Evolutionary conservation across 805 yeast genomes (phyloP).

Genomic region (Starmerella stigmatis): DNA sequence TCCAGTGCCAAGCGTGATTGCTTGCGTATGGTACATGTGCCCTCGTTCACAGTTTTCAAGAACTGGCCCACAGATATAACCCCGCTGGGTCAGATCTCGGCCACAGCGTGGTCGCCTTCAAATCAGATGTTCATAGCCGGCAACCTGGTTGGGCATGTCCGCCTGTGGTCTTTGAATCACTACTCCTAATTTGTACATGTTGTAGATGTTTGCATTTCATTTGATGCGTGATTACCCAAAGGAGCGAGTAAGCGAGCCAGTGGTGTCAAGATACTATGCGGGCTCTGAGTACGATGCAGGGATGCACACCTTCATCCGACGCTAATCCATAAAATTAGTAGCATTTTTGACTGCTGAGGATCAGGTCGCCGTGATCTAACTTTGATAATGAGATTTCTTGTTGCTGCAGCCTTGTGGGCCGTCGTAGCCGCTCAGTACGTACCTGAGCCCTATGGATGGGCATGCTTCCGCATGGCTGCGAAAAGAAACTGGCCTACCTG

Average conservation of each 20-base stretch:
- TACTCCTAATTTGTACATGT: constrained; percentile 31
- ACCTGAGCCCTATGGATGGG: constrained; percentile 23
- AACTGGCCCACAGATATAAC: constrained; percentile 98
- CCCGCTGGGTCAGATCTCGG: constrained; percentile 88
- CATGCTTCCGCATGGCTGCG: constrained; percentile 16
- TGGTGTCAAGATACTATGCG: too few species aligned
- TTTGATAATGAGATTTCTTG: background rate
- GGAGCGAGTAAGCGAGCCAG: too few species aligned
- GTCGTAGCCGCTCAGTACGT: constrained; percentile 11
- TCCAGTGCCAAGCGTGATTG: constrained; percentile 81
- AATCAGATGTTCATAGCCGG: constrained; percentile 81
- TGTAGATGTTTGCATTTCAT: background rate
- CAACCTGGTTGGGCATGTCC: constrained; percentile 79
- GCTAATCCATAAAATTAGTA: too few species aligned
- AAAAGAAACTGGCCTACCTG: constrained; percentile 19
- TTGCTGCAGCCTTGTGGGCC: background rate
- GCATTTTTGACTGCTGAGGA: background rate
- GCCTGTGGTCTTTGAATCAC: constrained; percentile 82
- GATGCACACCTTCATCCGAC: too few species aligned
- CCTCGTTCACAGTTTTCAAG: constrained; percentile 71
- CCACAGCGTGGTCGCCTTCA: constrained; percentile 66
- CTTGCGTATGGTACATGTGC: constrained; percentile 73
- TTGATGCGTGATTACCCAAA: background rate
- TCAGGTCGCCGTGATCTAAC: background rate
- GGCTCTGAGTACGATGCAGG: too few species aligned